These are phyloP conservation scores for Rubroshorea leprosula DNA, from an alignment of 345 rosid species.

Conservation along the genomic window DNA sequence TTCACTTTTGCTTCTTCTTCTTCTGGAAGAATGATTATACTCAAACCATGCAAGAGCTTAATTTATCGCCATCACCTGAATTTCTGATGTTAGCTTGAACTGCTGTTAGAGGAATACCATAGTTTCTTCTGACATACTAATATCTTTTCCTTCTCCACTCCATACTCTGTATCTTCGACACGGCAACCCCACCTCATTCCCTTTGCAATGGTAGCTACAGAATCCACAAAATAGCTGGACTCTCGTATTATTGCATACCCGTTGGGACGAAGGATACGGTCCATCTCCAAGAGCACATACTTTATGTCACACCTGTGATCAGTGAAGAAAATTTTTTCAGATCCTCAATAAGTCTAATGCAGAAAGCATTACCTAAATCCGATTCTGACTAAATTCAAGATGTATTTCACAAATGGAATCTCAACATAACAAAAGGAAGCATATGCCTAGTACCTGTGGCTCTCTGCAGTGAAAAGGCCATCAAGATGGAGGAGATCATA, in stretches of 20 bases:
- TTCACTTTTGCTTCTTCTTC: constrained; percentile 5
- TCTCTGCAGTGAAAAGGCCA: constrained; percentile 80
- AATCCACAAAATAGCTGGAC: constrained; percentile 65
- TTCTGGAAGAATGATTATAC: too few relatives aligned
- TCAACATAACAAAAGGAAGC: not conserved
- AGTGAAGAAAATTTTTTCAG: constrained; percentile 14
- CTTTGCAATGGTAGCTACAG: constrained; percentile 58
- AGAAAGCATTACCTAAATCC: not conserved
- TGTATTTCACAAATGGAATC: too few relatives aligned
- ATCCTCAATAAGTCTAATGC: not conserved
- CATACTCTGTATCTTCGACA: constrained; percentile 61
- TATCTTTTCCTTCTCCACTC: constrained; percentile 64
- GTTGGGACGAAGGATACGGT: constrained; percentile 70
- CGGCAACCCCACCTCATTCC: constrained; percentile 86
- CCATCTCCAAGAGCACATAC: constrained; percentile 86
- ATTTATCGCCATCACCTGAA: not conserved
- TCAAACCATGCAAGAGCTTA: not conserved
- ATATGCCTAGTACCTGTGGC: constrained; percentile 60
- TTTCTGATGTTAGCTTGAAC: constrained; percentile 37
- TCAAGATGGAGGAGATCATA: constrained; percentile 94
- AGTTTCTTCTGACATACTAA: constrained; percentile 87
- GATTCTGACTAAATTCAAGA: not conserved
- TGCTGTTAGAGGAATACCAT: constrained; percentile 61
- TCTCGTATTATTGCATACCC: constrained; percentile 77
- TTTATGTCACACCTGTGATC: constrained; percentile 86